phyloP scores from a whole-genome alignment of 139 green algal genomes.

The Micractinium sp. region DNA sequence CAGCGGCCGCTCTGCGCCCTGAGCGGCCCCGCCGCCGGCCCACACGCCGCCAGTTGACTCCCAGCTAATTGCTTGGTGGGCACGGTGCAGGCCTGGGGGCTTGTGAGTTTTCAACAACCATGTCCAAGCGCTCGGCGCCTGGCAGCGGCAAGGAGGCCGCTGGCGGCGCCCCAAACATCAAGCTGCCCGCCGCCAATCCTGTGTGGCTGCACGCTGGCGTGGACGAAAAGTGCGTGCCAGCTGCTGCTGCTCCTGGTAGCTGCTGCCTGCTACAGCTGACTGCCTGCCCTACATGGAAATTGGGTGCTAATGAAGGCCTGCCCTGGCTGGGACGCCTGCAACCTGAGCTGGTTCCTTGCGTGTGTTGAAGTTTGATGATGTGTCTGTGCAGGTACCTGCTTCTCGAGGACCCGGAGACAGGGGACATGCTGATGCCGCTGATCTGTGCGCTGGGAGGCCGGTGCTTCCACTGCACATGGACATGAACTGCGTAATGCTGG shows the following conservation, averaged over 20 bases:
- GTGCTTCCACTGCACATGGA: no score
- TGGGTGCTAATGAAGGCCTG: no score
- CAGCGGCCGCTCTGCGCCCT: no score
- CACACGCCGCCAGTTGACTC: no score
- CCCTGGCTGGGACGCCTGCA: no score
- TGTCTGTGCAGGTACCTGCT: constrained; percentile 55
- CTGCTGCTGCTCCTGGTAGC: not conserved
- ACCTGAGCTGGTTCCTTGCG: not conserved
- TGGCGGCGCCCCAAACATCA: constrained; percentile 12
- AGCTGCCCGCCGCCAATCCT: constrained; percentile 19
- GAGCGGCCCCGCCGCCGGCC: no score
- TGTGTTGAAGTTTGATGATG: no score
- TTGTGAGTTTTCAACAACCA: not conserved
- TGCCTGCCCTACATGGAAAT: not conserved
- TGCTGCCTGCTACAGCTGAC: not conserved
- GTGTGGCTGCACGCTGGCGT: constrained; percentile 29
- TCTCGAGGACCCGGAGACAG: constrained; percentile 69
- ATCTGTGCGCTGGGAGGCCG: constrained; percentile 33
- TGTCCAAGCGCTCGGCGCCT: not conserved
- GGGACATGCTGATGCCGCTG: constrained; percentile 69
- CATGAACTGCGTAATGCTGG: no score
- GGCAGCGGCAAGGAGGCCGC: not conserved
- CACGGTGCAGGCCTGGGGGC: no score
- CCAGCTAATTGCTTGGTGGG: no score
- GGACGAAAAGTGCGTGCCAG: not conserved